Base-by-base conservation (phyloP, 202 grass and related monocot genomes). In the Setaria viridis region DNA sequence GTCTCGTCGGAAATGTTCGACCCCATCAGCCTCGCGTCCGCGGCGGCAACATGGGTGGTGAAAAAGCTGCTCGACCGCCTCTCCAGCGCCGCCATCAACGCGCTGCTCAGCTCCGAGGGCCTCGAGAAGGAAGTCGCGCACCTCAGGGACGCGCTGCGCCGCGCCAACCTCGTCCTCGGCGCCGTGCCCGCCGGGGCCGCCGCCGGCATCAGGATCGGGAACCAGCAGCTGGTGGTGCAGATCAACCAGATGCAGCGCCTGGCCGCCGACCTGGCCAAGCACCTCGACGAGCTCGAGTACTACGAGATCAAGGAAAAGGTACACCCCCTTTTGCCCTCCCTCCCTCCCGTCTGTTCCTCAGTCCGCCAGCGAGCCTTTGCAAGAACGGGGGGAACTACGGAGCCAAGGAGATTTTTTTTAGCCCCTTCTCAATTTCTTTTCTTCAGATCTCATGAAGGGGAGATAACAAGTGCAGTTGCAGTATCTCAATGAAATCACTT, bases 251-350 rank as follows among this genome's bases (percentile, higher is more conserved):
- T 75, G 46, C 19, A 75, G 19, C 46, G 13, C 17, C 46, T 75
- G 0, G 81, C 70, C 2, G 13, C 70, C 47, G 71, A 75, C 34
- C 25, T 75, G 32, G 46, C 81, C 81, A 84, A 41, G 14, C 17
- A 75, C 32, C 81, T 84, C 58, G 81, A 84, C 33, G 33, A 84
- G 70, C 56, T 84, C 81, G 71, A 84, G 45, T 84, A 84, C 33
- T 11, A 84, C 30, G 71, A 74, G 11, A 6, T 84, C 70, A 75
- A 54, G 58, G 12, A 84, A 0, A 74, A 84, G 37, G 37, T 39
- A n/a, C n/a, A n/a, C n/a, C n/a, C n/a, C n/a, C n/a, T n/a, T n/a
- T n/a, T n/a, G n/a, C n/a, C n/a, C n/a, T n/a, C n/a, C n/a, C n/a
- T n/a, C n/a, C n/a, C n/a, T n/a, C n/a, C n/a, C n/a, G n/a, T n/a